Base-by-base conservation (phyloP, 2,329 filamentous ascomycete genomes). In the Arthrinium puccinioides region DNA sequence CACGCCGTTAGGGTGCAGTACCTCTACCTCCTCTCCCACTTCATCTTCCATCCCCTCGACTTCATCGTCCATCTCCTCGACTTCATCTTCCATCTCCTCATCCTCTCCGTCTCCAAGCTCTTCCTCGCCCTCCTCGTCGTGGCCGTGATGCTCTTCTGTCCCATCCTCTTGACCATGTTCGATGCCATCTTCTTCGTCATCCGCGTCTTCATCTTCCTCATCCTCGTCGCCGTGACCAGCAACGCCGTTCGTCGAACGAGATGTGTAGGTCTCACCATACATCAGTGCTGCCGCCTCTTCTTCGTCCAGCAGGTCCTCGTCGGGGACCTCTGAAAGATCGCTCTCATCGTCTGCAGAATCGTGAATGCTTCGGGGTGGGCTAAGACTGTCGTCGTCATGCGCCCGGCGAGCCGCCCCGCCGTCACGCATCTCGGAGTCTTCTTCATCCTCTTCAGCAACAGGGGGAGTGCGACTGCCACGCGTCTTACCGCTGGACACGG, bases 331-430 rank as follows among this genome's bases (percentile, higher is more conserved):
- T 36, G 78, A 84, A 0, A 84, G 63, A 44, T 84, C 80, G 50
- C 79, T 84, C 55, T 84, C 80, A 38, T 82, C 78, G 44, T 84
- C 79, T 0, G 75, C 79, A 27, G 73, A 80, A 42, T 82, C 78
- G 42, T 80, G 74, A 7, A 79, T 60, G 41, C 75, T 85, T 6
- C 72, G 74, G 0, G 70, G 67, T 6, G 71, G 69, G 39, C 76
- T 79, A 34, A 66, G 75, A 21, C 46, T 45, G 27, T 50, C 46
- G 19, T 49, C 39, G 24, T 44, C 44, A 9, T 38, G 31, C 4
- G 18, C 30, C n/a, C n/a, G n/a, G n/a, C n/a, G n/a, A n/a, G n/a
- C n/a, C n/a, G n/a, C n/a, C 9, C 23, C 45, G 6, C 32, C 41
- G 13, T 51, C 49, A 9, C 50, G 36, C 36, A 48, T 33, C 16